Evolutionary conservation across 345 rosid species (phyloP), one percentile per base, ranked within the genome.

Genomic region (Crucihimalaya himalaica): DNA sequence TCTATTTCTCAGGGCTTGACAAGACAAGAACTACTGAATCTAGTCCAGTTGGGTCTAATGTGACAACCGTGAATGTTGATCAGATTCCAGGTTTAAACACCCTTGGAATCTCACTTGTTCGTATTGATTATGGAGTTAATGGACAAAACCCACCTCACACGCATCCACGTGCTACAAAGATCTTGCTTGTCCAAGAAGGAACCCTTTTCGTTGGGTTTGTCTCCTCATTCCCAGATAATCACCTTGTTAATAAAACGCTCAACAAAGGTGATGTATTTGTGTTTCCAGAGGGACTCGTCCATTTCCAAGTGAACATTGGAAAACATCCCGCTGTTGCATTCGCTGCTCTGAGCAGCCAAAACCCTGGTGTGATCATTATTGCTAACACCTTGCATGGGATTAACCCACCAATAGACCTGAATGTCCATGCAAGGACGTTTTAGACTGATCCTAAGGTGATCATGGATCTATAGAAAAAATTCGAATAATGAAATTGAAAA

Each of bases 111-210:
- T 63, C 68, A n/a, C n/a, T n/a, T n/a, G n/a, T n/a, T n/a, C n/a
- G n/a, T n/a, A n/a, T n/a, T n/a, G n/a, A n/a, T n/a, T 64, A 28
- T 23, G 55, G 21, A 14, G 23, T 11, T 2, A 4, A 34, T 2
- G 68, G 75, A 8, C 27, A 29, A 3, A 56, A 52, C 51, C 74
- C 74, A 2, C 74, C 74, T 16, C 74, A 70, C 45, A 43, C 50
- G 0, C 74, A 70, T 28, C 74, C 74, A 7, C 74, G 75, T 23
- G 75, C 75, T 50, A 10, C 76, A 0, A 70, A 72, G 65, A 62
- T 62, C 40, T 37, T 72, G 16, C 2, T 37, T 12, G 69, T 51
- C 16, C 19, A 23, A 3, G 37, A 62, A n/a, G 76, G 70, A 10
- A 61, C 54, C 9, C 37, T 71, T 29, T 20, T 14, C 0, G 64